Evolutionary conservation across 1,284 basidiomycete genomes (phyloP).

Genomic region (Puccinia novopanici): DNA sequence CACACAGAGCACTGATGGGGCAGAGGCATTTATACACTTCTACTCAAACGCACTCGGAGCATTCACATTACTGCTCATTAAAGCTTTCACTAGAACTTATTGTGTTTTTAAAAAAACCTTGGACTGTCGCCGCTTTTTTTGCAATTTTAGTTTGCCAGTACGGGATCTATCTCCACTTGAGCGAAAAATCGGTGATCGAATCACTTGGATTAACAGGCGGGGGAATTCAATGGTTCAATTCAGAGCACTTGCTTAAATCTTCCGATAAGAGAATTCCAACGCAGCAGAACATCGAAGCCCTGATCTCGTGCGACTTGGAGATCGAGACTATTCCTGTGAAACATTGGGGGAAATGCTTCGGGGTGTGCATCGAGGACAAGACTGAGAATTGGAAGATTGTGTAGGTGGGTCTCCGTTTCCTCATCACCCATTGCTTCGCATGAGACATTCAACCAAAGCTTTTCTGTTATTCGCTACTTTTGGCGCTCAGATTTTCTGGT

Average conservation of each 20-base stretch:
- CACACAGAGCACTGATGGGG: no score
- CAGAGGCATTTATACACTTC: no score
- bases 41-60: no score
- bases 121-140: no score
- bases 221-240: conserved; percentile 33
- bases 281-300: neutral
- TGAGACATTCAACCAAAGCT: neutral
- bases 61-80: no score
- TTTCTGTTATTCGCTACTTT: neutral
- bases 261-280: neutral
- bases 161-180: conserved; percentile 45
- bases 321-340: conserved; percentile 38
- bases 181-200: conserved; percentile 36
- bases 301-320: conserved; percentile 23
- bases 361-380: conserved; percentile 23
- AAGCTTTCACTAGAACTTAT: no score
- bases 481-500: conserved; percentile 67
- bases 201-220: conserved; percentile 13
- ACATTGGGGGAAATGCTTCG: conserved; percentile 49
- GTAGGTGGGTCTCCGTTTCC: conserved; percentile 35
- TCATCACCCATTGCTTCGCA: neutral
- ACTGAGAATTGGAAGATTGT: conserved; percentile 47
- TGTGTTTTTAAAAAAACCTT: no score
- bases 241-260: conserved; percentile 28
- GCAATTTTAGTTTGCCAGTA: conserved; percentile 48